phyloP scores from a whole-genome alignment of 805 yeast species.

The Ogataea chonburiensis region DNA sequence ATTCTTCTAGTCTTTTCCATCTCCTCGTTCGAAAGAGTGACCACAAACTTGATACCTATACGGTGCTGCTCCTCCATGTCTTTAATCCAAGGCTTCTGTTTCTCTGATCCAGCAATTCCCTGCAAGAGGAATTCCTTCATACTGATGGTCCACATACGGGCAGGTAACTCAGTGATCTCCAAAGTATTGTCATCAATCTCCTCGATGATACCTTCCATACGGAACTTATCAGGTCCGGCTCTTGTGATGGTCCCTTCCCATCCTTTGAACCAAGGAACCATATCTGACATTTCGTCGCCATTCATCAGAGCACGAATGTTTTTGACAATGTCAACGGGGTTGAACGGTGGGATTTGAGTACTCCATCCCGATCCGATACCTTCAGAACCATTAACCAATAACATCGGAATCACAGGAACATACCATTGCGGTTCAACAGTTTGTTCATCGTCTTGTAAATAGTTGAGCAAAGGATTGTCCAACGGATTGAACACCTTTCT shows the following conservation, averaged over 20 bases:
- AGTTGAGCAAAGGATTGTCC: constrained; percentile 75
- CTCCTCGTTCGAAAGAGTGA: constrained; percentile 72
- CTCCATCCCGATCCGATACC: constrained; percentile 99
- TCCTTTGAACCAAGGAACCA: constrained; percentile 94
- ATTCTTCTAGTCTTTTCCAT: constrained; percentile 74
- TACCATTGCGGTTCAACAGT: constrained; percentile 96
- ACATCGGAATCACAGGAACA: constrained; percentile 89
- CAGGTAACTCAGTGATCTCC: constrained; percentile 91
- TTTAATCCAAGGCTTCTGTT: constrained; percentile 78
- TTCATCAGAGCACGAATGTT: constrained; percentile 74
- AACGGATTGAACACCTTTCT: constrained; percentile 71
- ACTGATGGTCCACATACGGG: constrained; percentile 87
- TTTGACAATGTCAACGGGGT: constrained; percentile 77
- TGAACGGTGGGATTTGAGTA: constrained; percentile 85
- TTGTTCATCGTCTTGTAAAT: constrained; percentile 88
- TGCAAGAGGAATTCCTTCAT: constrained; percentile 80
- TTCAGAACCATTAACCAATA: constrained; percentile 93
- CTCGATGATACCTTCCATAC: constrained; percentile 76
- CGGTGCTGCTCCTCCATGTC: constrained; percentile 96
- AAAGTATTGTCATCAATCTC: constrained; percentile 75
- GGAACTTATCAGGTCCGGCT: constrained; percentile 63
- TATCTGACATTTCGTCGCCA: constrained; percentile 64
- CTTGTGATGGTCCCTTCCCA: constrained; percentile 85
- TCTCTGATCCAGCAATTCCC: constrained; percentile 76
- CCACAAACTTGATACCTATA: constrained; percentile 71